phyloP scores from a whole-genome alignment of 2,329 filamentous ascomycete genomes.

The Magnaporthiopsis rhizophila region DNA sequence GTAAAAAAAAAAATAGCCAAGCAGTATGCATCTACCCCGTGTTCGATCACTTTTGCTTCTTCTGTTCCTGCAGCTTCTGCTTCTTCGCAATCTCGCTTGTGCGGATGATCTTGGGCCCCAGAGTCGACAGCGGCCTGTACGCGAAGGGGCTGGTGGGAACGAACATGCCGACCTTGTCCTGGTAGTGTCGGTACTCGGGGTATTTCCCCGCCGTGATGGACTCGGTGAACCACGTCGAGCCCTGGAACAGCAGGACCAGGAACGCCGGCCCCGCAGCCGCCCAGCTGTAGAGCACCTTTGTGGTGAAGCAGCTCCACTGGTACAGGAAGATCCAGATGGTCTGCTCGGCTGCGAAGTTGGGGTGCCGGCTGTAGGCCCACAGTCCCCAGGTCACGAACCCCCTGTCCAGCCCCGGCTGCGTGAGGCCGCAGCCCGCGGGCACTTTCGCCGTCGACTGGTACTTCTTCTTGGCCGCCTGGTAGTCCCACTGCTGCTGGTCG shows the following conservation, averaged over 20 bases:
- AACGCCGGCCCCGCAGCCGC: conserved; percentile 59
- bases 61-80: conserved; percentile 20
- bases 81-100: conserved; percentile 42
- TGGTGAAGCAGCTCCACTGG: conserved; percentile 75
- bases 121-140: conserved; percentile 29
- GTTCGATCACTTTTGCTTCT: conserved; percentile 12
- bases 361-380: conserved; percentile 84
- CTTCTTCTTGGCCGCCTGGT: conserved; percentile 69
- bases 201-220: conserved; percentile 75
- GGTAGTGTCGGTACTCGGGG: conserved; percentile 78
- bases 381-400: conserved; percentile 81
- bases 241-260: conserved; percentile 78
- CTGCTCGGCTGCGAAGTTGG: conserved; percentile 92
- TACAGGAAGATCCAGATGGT: conserved; percentile 83
- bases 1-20: not conserved
- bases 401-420: conserved; percentile 72
- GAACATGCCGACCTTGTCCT: conserved; percentile 75
- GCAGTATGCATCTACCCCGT: not conserved
- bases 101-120: conserved; percentile 37
- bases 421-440: conserved; percentile 44
- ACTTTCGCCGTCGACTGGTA: conserved; percentile 70
- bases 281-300: conserved; percentile 69
- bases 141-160: conserved; percentile 50
- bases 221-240: conserved; percentile 84
- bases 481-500: conserved; percentile 92